A percentile compares a stretch with the other conserved stretches of the same genome.
These are phyloP conservation scores for Colletotrichum neosansevieriae DNA, from an alignment of 2,329 filamentous ascomycete species.

Conservation along the genomic window DNA sequence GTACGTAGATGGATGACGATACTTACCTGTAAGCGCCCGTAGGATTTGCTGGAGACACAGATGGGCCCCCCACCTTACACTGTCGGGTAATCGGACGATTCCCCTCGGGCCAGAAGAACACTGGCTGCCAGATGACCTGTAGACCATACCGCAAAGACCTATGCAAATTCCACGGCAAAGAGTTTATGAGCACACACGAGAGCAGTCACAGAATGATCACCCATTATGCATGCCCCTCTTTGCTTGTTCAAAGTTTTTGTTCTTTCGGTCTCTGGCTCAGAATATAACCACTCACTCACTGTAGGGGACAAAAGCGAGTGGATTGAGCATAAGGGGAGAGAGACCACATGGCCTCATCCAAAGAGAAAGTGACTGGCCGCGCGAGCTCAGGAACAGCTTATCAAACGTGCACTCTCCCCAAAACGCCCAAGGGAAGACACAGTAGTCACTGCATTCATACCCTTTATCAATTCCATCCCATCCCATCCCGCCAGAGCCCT, in stretches of 20 bases:
- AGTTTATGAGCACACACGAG: conserved; percentile 24
- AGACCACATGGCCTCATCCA: conserved; percentile 29
- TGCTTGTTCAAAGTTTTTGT: conserved; percentile 37
- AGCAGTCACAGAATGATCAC: conserved; percentile 40
- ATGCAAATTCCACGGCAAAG: conserved; percentile 24
- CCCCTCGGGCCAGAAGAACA: not conserved
- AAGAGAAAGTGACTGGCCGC: conserved; percentile 2
- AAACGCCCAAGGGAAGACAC: conserved; percentile 9
- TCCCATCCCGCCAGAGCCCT: conserved; percentile 8
- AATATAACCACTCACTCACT: conserved; percentile 40
- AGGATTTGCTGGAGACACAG: not conserved
- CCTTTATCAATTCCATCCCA: conserved; percentile 10
- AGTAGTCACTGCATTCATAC: conserved; percentile 8
- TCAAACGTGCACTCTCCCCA: conserved; percentile 22
- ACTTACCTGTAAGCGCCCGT: not conserved
- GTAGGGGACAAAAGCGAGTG: conserved; percentile 29
- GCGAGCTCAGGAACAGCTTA: not conserved
- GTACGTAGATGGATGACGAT: conserved; percentile 7
- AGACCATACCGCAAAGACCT: conserved; percentile 29
- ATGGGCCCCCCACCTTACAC: not conserved
- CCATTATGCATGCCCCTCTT: conserved; percentile 30
- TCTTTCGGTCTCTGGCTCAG: conserved; percentile 34
- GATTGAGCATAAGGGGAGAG: conserved; percentile 17
- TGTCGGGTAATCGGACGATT: not conserved
- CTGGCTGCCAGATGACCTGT: not conserved